phyloP scores from a whole-genome alignment of 2,329 filamentous ascomycete genomes.

The Magnaporthiopsis rhizophila region DNA sequence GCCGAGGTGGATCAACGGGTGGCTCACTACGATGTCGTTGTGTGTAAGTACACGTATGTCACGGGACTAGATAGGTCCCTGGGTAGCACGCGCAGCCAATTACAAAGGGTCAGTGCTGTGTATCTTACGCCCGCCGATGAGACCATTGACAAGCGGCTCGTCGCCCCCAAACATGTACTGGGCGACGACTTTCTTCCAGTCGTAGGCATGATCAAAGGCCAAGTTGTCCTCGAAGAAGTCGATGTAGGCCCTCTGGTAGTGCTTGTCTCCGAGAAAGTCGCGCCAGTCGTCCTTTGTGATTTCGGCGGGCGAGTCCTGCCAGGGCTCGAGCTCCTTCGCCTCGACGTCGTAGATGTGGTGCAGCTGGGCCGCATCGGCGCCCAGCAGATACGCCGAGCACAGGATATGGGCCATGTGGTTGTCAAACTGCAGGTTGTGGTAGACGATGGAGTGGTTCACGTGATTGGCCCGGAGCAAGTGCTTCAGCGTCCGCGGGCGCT shows the following conservation, averaged over 20 bases:
- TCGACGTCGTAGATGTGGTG: slow-evolving; percentile 76
- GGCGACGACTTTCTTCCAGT: slow-evolving; percentile 72
- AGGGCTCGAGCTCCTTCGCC: slow-evolving; percentile 63
- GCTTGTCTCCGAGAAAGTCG: slow-evolving; percentile 69
- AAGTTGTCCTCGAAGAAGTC: slow-evolving; percentile 95
- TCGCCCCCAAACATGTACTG: slow-evolving; percentile 70
- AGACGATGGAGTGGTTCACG: slow-evolving; percentile 77
- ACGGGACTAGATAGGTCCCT: not conserved
- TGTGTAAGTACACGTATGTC: not conserved
- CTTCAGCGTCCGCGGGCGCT: slow-evolving; percentile 74
- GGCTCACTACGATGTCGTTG: slow-evolving; percentile 53
- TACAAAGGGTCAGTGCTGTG: not conserved
- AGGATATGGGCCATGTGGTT: slow-evolving; percentile 82
- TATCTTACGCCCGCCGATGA: slow-evolving; percentile 68
- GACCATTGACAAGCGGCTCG: slow-evolving; percentile 70
- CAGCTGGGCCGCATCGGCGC: slow-evolving; percentile 64
- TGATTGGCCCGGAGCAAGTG: slow-evolving; percentile 90
- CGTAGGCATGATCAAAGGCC: slow-evolving; percentile 61
- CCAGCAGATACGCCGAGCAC: slow-evolving; percentile 77
- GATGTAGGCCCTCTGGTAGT: slow-evolving; percentile 81
- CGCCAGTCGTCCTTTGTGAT: slow-evolving; percentile 79
- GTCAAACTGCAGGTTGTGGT: slow-evolving; percentile 64
- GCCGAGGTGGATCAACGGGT: slow-evolving; percentile 90
- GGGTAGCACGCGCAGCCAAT: not conserved
- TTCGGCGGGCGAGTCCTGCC: slow-evolving; percentile 79